Percentiles rank a stretch among this genome's conserved stretches.
Conservation (phyloP, 768 basidiomycete genomes). For the Mycena haematopus region DNA sequence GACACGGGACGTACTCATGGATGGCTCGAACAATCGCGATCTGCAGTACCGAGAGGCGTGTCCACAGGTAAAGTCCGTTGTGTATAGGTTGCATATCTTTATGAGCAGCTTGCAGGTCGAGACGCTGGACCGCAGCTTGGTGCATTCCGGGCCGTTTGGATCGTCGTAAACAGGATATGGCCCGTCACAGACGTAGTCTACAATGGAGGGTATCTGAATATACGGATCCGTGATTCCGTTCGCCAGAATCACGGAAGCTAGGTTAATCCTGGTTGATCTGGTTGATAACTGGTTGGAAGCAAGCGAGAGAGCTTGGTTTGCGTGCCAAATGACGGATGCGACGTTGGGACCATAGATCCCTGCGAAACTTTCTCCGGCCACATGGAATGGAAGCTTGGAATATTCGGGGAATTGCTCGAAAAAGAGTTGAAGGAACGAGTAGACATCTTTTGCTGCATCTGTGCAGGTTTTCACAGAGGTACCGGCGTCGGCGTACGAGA, state of each 20-base stretch:
- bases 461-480: conserved; percentile 48
- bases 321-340: conserved; percentile 50
- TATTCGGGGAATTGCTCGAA: conserved; percentile 44
- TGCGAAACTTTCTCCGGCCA: conserved; percentile 42
- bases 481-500: conserved; percentile 47
- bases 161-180: conserved; percentile 49
- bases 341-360: conserved; percentile 55
- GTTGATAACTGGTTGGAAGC: conserved; percentile 28
- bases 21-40: conserved; percentile 27
- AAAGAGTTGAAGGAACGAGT: conserved; percentile 44
- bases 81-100: conserved; percentile 18
- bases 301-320: conserved; percentile 39
- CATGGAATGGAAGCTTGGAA: conserved; percentile 38
- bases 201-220: conserved; percentile 52
- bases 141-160: conserved; percentile 48
- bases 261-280: conserved; percentile 40
- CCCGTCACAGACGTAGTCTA: conserved; percentile 49
- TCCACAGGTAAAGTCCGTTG: conserved; percentile 21
- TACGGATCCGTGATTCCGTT: conserved; percentile 53
- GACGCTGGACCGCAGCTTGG: conserved; percentile 45
- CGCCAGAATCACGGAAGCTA: conserved; percentile 55
- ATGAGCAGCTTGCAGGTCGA: conserved; percentile 33
- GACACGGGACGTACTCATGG: conserved; percentile 20
- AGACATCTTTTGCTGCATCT: conserved; percentile 56
- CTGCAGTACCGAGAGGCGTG: conserved; percentile 24